These are phyloP conservation scores for Trametes villosa DNA, from an alignment of 768 basidiomycete genomes.

Conservation along the genomic window DNA sequence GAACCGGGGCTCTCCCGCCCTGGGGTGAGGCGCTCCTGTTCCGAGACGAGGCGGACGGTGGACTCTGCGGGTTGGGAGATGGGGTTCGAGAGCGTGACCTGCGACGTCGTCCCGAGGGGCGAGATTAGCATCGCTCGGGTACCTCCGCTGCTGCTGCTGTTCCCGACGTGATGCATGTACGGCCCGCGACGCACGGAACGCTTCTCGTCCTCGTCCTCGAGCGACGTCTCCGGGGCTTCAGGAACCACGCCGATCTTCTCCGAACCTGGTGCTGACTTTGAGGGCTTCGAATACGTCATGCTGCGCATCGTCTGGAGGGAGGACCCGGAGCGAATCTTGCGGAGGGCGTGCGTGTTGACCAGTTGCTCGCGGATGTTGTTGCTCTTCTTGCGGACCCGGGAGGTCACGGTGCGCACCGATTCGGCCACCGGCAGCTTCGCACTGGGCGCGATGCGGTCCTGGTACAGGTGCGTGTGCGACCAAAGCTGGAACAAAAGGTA, in stretches of 20 bases:
- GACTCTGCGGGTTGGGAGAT: constrained; percentile 17
- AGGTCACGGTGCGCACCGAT: constrained; percentile 23
- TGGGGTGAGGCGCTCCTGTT: constrained; percentile 9
- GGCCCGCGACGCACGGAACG: background rate
- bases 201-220: constrained; percentile 4
- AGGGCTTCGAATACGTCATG: background rate
- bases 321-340: constrained; percentile 15
- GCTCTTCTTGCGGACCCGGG: constrained; percentile 25
- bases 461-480: constrained; percentile 77
- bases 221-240: constrained; percentile 24
- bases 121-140: constrained; percentile 15
- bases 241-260: constrained; percentile 16
- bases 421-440: constrained; percentile 22
- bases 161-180: constrained; percentile 7
- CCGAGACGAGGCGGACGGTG: constrained; percentile 26
- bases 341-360: constrained; percentile 7
- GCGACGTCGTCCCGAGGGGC: constrained; percentile 18
- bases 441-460: constrained; percentile 36
- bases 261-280: background rate
- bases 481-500: constrained; percentile 82
- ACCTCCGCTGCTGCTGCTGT: no score
- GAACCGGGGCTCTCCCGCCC: constrained; percentile 11
- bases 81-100: constrained; percentile 22
- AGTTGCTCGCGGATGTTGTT: constrained; percentile 9
- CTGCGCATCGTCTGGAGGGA: constrained; percentile 9